Evolutionary conservation across 2,329 filamentous ascomycete genomes (phyloP).

Genomic region (Cladosporium sphaerospermum): DNA sequence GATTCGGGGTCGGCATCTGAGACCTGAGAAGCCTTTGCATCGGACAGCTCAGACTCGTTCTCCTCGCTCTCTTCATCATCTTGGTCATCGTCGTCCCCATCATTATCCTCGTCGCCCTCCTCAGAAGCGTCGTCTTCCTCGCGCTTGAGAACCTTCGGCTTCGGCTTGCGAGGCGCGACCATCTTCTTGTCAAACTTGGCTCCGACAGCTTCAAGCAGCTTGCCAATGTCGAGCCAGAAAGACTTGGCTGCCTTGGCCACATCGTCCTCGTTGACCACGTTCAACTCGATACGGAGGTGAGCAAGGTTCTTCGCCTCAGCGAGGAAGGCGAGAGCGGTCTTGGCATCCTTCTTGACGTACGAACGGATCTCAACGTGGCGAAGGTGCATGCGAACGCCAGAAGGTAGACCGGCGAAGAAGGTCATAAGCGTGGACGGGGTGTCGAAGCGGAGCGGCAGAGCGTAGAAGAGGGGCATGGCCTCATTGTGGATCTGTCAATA

Average conservation of each 20-base stretch:
- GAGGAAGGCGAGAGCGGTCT: slow-evolving; percentile 29
- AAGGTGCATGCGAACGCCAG: slow-evolving; percentile 19
- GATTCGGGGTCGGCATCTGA: not conserved
- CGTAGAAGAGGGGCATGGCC: slow-evolving; percentile 28
- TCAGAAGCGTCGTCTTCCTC: not conserved
- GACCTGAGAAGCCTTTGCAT: not conserved
- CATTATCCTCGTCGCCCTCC: not conserved
- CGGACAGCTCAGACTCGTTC: not conserved
- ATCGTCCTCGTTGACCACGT: slow-evolving; percentile 24
- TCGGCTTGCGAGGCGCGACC: not conserved
- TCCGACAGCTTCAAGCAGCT: slow-evolving; percentile 6
- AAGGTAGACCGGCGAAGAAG: slow-evolving; percentile 27
- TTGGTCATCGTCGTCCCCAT: not conserved
- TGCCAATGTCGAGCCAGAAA: slow-evolving; percentile 17
- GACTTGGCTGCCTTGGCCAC: slow-evolving; percentile 29
- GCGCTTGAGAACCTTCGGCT: not conserved
- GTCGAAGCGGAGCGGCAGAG: slow-evolving; percentile 28
- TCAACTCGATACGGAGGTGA: slow-evolving; percentile 24
- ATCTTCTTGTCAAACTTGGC: slow-evolving; percentile 4
- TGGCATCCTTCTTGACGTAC: slow-evolving; percentile 27
- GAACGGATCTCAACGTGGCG: slow-evolving; percentile 22
- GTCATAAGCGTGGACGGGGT: slow-evolving; percentile 25
- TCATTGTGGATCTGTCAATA: slow-evolving; percentile 24
- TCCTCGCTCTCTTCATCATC: not conserved
- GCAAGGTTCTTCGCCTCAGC: slow-evolving; percentile 25